phyloP scores from a whole-genome alignment of 495 filamentous ascomycete species.

The Parathielavia appendiculata region DNA sequence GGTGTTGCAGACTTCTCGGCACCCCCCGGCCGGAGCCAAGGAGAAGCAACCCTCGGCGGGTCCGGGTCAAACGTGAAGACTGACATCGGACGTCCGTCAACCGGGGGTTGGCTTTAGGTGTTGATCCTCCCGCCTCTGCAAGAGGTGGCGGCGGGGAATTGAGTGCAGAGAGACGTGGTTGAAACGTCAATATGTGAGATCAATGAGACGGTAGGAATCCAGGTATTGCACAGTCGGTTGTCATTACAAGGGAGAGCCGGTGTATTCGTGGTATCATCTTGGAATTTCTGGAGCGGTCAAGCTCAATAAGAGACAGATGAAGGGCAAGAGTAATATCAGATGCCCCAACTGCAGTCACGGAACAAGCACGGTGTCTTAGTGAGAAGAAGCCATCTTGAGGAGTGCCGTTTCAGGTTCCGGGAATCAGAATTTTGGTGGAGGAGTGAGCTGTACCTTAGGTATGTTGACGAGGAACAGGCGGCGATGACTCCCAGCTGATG shows the following conservation, averaged over 20 bases:
- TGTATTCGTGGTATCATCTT: conserved; percentile 62
- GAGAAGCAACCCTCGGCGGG: conserved; percentile 80
- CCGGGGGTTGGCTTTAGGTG: too few relatives aligned
- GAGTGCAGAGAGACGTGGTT: neutral
- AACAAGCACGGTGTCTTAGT: conserved; percentile 6
- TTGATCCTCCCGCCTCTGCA: neutral
- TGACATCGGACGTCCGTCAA: conserved; percentile 57
- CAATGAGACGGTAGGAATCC: conserved; percentile 9
- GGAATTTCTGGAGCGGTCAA: conserved; percentile 21
- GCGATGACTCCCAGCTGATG: conserved; percentile 8
- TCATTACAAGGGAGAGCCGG: conserved; percentile 29
- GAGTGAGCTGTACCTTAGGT: neutral
- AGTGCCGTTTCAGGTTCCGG: neutral
- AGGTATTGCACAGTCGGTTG: conserved; percentile 21
- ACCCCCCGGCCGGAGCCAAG: conserved; percentile 63
- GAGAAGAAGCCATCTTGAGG: conserved; percentile 8
- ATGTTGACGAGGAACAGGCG: neutral
- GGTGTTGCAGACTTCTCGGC: conserved; percentile 28
- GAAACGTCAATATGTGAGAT: neutral
- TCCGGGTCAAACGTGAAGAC: conserved; percentile 94
- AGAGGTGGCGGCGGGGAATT: neutral
- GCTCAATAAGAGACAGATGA: conserved; percentile 9
- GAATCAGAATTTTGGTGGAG: neutral
- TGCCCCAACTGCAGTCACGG: neutral
- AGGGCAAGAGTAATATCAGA: conserved; percentile 1